A percentile compares a stretch with the other conserved stretches of the same genome.
These are phyloP conservation scores for Trametes polyzona DNA, from an alignment of 1,284 basidiomycete species.

Conservation along the genomic window DNA sequence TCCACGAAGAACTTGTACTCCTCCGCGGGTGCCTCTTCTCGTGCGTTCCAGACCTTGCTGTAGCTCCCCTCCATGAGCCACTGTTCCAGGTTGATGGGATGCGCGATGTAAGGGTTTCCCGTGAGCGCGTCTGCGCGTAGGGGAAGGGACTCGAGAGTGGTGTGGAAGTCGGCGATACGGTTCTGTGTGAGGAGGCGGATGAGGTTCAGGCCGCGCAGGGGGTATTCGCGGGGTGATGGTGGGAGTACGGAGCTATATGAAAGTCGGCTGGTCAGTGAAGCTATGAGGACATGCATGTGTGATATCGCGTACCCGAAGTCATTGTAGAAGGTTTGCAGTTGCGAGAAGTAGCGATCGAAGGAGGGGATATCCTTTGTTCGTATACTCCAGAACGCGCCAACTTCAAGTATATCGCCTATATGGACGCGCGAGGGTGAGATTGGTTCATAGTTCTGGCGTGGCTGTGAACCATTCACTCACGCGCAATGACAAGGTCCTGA, in stretches of 20 bases:
- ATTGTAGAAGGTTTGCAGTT: constrained; percentile 91
- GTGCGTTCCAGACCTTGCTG: constrained; percentile 96
- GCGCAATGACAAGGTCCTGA: constrained; percentile 70
- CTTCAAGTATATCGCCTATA: constrained; percentile 96
- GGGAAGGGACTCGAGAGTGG: constrained; percentile 95
- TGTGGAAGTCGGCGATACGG: constrained; percentile 97
- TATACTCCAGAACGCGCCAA: constrained; percentile 94
- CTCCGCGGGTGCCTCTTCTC: constrained; percentile 83
- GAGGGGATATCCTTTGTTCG: constrained; percentile 86
- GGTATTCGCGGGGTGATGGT: constrained; percentile 83
- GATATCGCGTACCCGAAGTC: constrained; percentile 68
- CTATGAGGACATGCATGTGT: not conserved
- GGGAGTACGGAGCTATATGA: constrained; percentile 68
- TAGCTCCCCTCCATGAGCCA: constrained; percentile 99
- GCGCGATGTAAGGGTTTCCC: constrained; percentile 80
- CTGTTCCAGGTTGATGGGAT: constrained; percentile 89
- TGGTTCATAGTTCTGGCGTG: too few relatives aligned
- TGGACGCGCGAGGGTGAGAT: constrained; percentile 20
- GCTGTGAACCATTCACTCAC: constrained; percentile 32
- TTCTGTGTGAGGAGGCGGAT: constrained; percentile 95
- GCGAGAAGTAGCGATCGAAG: constrained; percentile 95
- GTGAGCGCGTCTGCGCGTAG: constrained; percentile 74
- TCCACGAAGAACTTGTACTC: constrained; percentile 93
- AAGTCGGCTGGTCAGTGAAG: not conserved
- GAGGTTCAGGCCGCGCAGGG: constrained; percentile 92